Conservation (phyloP, 352 stramenopile species). For the Globisporangium takayamanum region DNA sequence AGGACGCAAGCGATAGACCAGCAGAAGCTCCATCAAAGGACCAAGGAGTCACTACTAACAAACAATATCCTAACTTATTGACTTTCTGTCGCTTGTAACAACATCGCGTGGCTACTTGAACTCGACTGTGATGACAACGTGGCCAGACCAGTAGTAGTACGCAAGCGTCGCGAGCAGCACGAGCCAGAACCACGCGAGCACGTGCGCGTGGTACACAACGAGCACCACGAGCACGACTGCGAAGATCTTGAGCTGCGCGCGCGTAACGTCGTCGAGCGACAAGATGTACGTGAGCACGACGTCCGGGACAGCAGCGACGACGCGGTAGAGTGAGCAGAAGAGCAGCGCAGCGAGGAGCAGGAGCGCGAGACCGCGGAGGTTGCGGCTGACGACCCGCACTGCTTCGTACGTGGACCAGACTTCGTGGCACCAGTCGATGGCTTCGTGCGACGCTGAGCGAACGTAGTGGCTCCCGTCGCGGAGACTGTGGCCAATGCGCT, state of each 20-base stretch:
- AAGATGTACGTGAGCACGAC: constrained; percentile 19
- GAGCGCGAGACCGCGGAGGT: constrained; percentile 14
- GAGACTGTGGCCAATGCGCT: neutral
- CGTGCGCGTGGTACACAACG: constrained; percentile 25
- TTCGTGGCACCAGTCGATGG: constrained; percentile 1
- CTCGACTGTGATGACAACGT: constrained; percentile 23
- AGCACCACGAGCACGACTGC: constrained; percentile 15
- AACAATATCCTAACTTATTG: neutral
- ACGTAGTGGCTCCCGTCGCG: neutral
- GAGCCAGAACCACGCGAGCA: constrained; percentile 39
- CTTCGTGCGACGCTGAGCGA: neutral
- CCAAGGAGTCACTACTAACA: neutral
- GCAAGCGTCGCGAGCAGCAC: constrained; percentile 8
- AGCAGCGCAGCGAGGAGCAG: constrained; percentile 18
- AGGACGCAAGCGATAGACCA: neutral
- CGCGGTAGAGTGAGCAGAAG: constrained; percentile 27
- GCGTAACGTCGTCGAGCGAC: constrained; percentile 35
- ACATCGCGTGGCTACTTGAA: constrained; percentile 9
- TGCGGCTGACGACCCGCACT: constrained; percentile 23
- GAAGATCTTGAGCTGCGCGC: constrained; percentile 37
- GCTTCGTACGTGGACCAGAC: constrained; percentile 31
- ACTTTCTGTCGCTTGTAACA: neutral
- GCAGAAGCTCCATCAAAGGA: neutral
- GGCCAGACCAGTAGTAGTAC: constrained; percentile 53
- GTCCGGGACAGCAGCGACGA: constrained; percentile 19